Evolutionary conservation across 352 stramenopile species (phyloP).

Genomic region (Phytopythium vexans): DNA sequence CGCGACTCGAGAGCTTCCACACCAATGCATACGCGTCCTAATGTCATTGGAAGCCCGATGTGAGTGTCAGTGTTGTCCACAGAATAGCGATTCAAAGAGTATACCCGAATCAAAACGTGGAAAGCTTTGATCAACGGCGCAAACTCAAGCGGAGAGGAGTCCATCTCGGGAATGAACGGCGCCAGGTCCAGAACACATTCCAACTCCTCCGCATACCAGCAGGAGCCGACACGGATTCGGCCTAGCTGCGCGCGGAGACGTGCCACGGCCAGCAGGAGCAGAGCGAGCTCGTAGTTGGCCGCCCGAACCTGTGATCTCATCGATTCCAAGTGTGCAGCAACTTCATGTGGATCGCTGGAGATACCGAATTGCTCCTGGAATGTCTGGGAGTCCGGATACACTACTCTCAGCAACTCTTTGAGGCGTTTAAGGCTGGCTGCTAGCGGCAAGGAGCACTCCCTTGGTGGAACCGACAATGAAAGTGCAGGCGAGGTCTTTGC

Average conservation of each 20-base stretch:
- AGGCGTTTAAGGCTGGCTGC: slow-evolving; percentile 13
- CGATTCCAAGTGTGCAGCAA: slow-evolving; percentile 19
- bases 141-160: slow-evolving; percentile 33
- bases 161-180: slow-evolving; percentile 43
- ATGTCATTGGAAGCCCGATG: background rate
- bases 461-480: background rate
- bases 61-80: background rate
- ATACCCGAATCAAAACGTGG: slow-evolving; percentile 20
- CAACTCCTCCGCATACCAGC: slow-evolving; percentile 17
- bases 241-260: slow-evolving; percentile 11
- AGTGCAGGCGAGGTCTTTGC: background rate
- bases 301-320: slow-evolving; percentile 20
- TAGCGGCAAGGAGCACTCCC: slow-evolving; percentile 9
- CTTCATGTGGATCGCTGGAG: background rate
- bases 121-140: slow-evolving; percentile 12
- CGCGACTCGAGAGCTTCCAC: slow-evolving; percentile 19
- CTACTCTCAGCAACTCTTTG: slow-evolving; percentile 12
- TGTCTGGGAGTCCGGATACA: slow-evolving; percentile 13
- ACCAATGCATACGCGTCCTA: slow-evolving; percentile 33
- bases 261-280: slow-evolving; percentile 42
- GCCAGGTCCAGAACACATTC: slow-evolving; percentile 19
- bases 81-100: background rate
- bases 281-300: slow-evolving; percentile 44
- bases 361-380: slow-evolving; percentile 11
- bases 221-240: slow-evolving; percentile 15